Base-by-base conservation (phyloP, 2,329 filamentous ascomycete species). In the Ceratocystis ficicola region DNA sequence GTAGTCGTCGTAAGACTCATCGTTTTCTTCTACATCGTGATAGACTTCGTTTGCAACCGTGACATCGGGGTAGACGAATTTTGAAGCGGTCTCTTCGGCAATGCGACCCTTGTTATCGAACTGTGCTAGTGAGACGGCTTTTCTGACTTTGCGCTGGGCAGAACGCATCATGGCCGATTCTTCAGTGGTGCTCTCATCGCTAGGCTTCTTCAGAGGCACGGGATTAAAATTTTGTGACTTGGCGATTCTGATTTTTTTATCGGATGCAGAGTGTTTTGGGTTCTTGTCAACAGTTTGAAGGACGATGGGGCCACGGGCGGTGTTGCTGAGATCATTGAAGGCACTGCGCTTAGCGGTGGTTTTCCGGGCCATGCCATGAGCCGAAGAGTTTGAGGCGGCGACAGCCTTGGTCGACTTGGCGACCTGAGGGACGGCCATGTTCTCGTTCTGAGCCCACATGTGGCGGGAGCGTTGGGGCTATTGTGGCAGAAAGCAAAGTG, bases 301-400 rank as follows among this genome's bases (percentile, higher is more conserved):
- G 44, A 71, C 71, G 7, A 59, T 17, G 44, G 64, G 32, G 28
- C 70, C 69, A 59, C 74, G 73, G 68, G 77, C 76, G 50, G 81
- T 85, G 72, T 92, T 93, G 79, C 88, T 94, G 68, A 94, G 82
- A 73, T 95, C 91, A 62, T 84, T 88, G 75, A 95, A 91, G 12
- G 85, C 89, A 69, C 86, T 85, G 70, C 91, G 86, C 78, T 92
- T 94, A 65, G 86, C 80, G 66, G 83, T 80, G 65, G 81, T 80
- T 75, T 86, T 89, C 69, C 86, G 75, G 48, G 78, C 80, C 62
- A 78, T 80, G 68, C 80, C 77, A 68, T 80, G 73, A 68, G 83
- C 72, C 70, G 79, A 79, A 8, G 52, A 59, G 5, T 17, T 36
- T 2, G 52, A 59, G 15, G 17, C 52, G 6, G 20, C 52, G 17